Percentiles rank a stretch among this genome's conserved stretches.
Conservation (phyloP, 2,329 filamentous ascomycete genomes). For the Alternaria postmessia region DNA sequence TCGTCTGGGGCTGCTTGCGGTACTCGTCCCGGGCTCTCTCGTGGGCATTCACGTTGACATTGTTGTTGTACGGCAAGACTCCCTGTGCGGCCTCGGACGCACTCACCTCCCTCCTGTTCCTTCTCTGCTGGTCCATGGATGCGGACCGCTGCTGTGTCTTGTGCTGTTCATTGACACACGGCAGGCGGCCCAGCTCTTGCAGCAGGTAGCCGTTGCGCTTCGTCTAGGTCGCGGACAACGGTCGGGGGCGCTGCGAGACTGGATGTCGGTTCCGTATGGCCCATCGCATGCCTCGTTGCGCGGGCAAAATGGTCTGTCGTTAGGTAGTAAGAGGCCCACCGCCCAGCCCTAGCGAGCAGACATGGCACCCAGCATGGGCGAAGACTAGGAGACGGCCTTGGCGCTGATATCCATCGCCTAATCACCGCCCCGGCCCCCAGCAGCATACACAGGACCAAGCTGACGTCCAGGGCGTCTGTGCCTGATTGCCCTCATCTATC, state of each 20-base stretch:
- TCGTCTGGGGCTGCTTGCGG: constrained; percentile 44
- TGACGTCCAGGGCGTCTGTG: not conserved
- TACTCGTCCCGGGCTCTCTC: constrained; percentile 33
- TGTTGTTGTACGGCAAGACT: not conserved
- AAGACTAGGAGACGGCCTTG: constrained; percentile 6
- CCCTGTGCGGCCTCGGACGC: constrained; percentile 25
- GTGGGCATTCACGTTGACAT: not conserved
- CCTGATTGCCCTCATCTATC: constrained; percentile 18
- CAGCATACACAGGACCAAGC: not conserved
- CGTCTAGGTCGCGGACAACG: constrained; percentile 15
- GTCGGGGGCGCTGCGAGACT: constrained; percentile 21
- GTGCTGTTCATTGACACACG: constrained; percentile 24
- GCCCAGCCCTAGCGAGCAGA: constrained; percentile 11
- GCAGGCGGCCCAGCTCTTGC: constrained; percentile 23
- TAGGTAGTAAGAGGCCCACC: constrained; percentile 17
- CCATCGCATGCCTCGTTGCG: constrained; percentile 32
- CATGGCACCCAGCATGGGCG: constrained; percentile 1
- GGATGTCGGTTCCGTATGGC: constrained; percentile 22
- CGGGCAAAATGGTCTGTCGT: constrained; percentile 13
- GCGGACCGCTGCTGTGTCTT: constrained; percentile 25
- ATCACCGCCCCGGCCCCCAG: constrained; percentile 4
- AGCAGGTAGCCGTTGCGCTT: constrained; percentile 20
- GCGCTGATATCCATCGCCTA: constrained; percentile 2
- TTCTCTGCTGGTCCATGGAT: constrained; percentile 41
- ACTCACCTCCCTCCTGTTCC: constrained; percentile 37